A percentile compares a stretch with the other conserved stretches of the same genome.
phyloP scores from a whole-genome alignment of 805 yeast species.

The Yamadazyma akitaensis region DNA sequence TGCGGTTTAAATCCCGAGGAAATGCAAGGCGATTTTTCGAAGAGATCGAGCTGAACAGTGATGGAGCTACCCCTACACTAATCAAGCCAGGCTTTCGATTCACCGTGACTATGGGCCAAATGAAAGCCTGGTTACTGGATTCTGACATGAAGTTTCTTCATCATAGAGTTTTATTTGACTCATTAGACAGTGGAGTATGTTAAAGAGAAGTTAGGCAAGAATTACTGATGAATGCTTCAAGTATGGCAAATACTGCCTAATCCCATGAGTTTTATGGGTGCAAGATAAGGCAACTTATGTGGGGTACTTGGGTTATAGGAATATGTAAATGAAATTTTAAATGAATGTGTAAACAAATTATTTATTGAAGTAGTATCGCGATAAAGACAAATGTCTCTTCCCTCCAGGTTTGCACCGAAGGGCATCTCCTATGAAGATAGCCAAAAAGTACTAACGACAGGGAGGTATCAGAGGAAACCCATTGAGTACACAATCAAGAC shows the following conservation, averaged over 20 bases:
- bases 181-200: not conserved
- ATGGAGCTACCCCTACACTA: not conserved
- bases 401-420: conserved; percentile 37
- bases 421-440: conserved; percentile 28
- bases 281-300: too few species aligned
- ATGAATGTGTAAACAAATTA: too few species aligned
- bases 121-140: conserved; percentile 3
- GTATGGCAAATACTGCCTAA: too few species aligned
- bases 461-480: conserved; percentile 17
- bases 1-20: conserved; percentile 1
- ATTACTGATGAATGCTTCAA: not conserved
- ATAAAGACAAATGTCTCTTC: conserved; percentile 18
- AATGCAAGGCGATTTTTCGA: conserved; percentile 1
- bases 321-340: too few species aligned
- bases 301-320: too few species aligned
- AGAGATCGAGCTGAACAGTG: not conserved
- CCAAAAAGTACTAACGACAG: conserved; percentile 23
- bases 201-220: not conserved
- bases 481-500: conserved; percentile 20
- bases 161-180: not conserved
- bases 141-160: conserved; percentile 1
- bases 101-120: not conserved
- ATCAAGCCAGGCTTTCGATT: conserved; percentile 2
- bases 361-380: not conserved
- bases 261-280: too few species aligned